These are phyloP conservation scores for Saprolegnia parasitica DNA, from an alignment of 352 stramenopile genomes.

Conservation along the genomic window DNA sequence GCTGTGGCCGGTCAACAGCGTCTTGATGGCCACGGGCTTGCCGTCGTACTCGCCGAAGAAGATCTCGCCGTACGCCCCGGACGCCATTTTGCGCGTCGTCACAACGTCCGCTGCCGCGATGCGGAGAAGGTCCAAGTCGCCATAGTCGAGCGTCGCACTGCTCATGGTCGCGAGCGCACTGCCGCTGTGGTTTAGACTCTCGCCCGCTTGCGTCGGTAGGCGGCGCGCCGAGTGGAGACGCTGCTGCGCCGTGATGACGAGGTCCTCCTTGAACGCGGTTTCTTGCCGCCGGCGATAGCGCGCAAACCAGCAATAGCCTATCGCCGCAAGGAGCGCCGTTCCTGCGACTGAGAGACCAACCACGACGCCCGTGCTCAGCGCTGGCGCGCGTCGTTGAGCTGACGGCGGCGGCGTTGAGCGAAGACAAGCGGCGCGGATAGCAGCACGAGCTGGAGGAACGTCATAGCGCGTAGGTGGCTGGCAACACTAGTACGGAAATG, in stretches of 20 bases:
- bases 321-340: not conserved
- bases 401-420: too few species aligned
- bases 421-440: too few species aligned
- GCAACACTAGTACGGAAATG: too few species aligned
- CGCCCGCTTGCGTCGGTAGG: not conserved
- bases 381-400: not conserved
- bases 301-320: not conserved
- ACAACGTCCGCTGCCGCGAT: conserved; percentile 16
- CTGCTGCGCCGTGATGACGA: not conserved
- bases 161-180: conserved; percentile 1
- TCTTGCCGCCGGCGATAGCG: not conserved
- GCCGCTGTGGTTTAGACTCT: not conserved
- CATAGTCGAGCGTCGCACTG: not conserved
- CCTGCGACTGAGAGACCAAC: not conserved
- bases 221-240: not conserved
- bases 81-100: not conserved
- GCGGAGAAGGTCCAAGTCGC: conserved; percentile 14
- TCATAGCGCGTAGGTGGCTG: too few species aligned
- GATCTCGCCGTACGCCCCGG: conserved; percentile 3
- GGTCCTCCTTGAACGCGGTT: not conserved
- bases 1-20: not conserved
- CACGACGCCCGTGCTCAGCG: not conserved
- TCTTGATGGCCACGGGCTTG: conserved; percentile 5
- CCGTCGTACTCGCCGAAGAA: conserved; percentile 15
- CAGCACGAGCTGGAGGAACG: too few species aligned